Evolutionary conservation across 2,329 filamentous ascomycete species (phyloP), one percentile per base, ranked within the genome.

Genomic region (Mariannaea elegans): DNA sequence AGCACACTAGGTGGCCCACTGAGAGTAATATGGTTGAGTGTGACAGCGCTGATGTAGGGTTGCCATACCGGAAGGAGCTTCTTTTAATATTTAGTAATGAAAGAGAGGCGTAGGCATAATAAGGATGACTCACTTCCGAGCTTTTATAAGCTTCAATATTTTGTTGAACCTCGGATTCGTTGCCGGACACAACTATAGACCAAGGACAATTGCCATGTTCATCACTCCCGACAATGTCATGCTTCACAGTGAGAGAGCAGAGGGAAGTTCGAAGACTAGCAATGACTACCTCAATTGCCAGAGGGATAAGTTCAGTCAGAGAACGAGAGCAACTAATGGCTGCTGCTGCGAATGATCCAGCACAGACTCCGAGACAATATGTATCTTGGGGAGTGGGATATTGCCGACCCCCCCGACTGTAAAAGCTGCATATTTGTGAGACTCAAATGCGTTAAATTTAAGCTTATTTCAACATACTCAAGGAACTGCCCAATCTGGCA

Each of bases 401-500:
- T 2, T 46, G 55, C 8, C 61, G 57, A 0, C 63, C 63, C 8
- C 56, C 44, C 14, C 55, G 59, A 31, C 63, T 55, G n/a, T 65
- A 63, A 24, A 59, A 62, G 41, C 67, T 68, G 12, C 7, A 13
- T 1, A 5, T 5, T 16, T 21, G 19, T 55, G 6, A 53, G 19
- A 5, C 18, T 42, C 12, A 36, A 9, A 4, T 1, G 21, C 12
- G 2, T 2, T n/a, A 21, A 8, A 2, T 32, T 13, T 2, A 12
- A 10, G 18, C 2, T 34, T 6, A 32, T 4, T 3, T 19, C 5
- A 32, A 61, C 65, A 51, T 47, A 72, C 71, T 69, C 61, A 10
- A 73, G 64, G 13, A 71, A 72, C 38, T 68, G 64, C 8, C 64
- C 65, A 34, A 70, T 24, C 18, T 73, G 70, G 10, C 64, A 68